Conservation (phyloP, 129 eudicot genomes). For the Artemisia tridentata region DNA sequence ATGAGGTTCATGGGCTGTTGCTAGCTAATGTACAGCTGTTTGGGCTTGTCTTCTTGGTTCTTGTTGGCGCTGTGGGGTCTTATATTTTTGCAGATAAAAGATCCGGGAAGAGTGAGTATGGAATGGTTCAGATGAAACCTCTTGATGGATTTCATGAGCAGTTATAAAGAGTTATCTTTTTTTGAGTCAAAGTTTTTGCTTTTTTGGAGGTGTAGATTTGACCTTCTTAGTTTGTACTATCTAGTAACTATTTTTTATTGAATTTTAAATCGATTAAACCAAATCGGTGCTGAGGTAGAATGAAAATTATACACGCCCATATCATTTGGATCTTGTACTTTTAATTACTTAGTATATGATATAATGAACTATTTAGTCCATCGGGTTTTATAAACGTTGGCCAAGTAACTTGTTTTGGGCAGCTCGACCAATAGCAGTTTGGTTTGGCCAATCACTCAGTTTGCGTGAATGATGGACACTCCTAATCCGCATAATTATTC, state of each 20-base stretch:
- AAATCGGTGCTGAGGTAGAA: constrained; percentile 15
- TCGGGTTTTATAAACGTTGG: no score
- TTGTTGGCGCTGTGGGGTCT: constrained; percentile 52
- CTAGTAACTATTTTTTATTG: not conserved
- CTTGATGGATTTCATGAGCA: constrained; percentile 42
- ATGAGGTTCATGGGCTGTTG: constrained; percentile 64
- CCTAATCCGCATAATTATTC: no score
- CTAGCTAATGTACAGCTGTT: constrained; percentile 85
- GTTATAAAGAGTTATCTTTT: constrained; percentile 5
- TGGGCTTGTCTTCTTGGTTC: constrained; percentile 54
- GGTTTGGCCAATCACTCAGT: no score
- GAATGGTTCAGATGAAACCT: constrained; percentile 24
- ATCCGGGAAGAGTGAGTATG: constrained; percentile 31
- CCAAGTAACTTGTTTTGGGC: no score
- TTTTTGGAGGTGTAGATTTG: constrained; percentile 25
- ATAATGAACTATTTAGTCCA: no score
- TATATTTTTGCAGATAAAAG: constrained; percentile 49
- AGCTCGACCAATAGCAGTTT: no score
- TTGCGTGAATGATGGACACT: not conserved
- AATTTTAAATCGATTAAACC: constrained; percentile 2
- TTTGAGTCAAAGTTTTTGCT: constrained; percentile 18
- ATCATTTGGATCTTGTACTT: constrained; percentile 14
- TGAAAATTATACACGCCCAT: not conserved
- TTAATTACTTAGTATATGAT: no score
- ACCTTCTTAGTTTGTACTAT: constrained; percentile 9